Conservation (phyloP, 768 basidiomycete genomes). For the Lactarius sanguifluus region DNA sequence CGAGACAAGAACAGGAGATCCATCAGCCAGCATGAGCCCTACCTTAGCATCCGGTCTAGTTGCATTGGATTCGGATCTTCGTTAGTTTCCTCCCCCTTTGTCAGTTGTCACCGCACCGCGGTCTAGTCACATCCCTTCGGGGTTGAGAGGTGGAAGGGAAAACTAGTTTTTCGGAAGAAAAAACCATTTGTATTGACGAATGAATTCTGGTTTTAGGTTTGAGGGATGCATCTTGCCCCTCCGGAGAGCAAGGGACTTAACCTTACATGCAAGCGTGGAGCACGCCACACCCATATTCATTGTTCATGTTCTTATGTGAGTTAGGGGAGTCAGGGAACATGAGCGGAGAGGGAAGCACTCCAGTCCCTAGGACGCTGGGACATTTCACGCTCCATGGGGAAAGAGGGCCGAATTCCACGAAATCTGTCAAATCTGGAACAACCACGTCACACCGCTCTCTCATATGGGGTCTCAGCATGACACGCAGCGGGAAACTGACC, state of each 20-base stretch:
- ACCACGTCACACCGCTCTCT: constrained; percentile 23
- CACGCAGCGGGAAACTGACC: constrained; percentile 8
- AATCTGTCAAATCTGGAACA: constrained; percentile 21
- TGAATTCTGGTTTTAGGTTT: not conserved
- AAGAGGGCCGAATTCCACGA: constrained; percentile 16
- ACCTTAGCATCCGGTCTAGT: not conserved
- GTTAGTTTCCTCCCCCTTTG: not conserved
- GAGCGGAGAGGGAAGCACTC: constrained; percentile 6
- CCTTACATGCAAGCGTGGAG: constrained; percentile 8
- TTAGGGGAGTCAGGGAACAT: constrained; percentile 1
- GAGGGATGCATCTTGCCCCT: constrained; percentile 1
- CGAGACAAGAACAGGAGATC: constrained; percentile 2
- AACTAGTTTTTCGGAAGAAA: not conserved
- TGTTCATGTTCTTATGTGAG: not conserved
- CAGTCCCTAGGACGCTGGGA: constrained; percentile 11
- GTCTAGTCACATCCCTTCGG: not conserved
- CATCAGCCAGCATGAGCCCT: not conserved
- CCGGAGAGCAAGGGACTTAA: constrained; percentile 4
- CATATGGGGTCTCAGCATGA: constrained; percentile 6
- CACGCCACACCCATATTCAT: constrained; percentile 8
- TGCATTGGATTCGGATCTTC: constrained; percentile 12
- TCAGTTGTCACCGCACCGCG: constrained; percentile 7
- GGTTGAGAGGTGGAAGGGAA: not conserved
- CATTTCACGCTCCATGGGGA: constrained; percentile 25
- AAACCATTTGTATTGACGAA: not conserved